phyloP scores from a whole-genome alignment of 2,329 filamentous ascomycete genomes.

The Beauveria sp. region DNA sequence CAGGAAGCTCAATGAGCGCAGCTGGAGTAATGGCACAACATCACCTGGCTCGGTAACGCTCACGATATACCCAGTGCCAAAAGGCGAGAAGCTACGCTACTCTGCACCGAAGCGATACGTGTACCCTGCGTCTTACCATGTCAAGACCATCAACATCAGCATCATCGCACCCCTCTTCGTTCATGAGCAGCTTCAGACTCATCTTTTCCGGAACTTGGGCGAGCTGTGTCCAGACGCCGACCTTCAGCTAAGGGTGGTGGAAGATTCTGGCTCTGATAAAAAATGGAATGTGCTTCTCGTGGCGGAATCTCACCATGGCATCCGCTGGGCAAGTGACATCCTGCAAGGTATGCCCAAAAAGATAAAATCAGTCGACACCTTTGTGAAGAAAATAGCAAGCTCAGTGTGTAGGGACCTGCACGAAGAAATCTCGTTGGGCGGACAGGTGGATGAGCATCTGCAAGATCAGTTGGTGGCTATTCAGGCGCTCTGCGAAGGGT shows the following conservation, averaged over 20 bases:
- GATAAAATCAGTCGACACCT: conserved; percentile 19
- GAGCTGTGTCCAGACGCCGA: conserved; percentile 35
- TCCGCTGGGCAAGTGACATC: conserved; percentile 43
- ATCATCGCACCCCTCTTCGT: conserved; percentile 41
- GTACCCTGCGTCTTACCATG: conserved; percentile 22
- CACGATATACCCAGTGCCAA: conserved; percentile 25
- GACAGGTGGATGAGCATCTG: conserved; percentile 47
- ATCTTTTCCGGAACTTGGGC: conserved; percentile 33
- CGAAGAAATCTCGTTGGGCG: conserved; percentile 37
- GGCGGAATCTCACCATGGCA: conserved; percentile 37
- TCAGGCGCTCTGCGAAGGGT: conserved; percentile 48
- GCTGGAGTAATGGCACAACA: conserved; percentile 42
- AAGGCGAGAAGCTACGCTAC: conserved; percentile 30
- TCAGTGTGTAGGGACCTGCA: conserved; percentile 39
- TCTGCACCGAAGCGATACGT: conserved; percentile 17
- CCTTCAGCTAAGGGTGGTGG: conserved; percentile 35
- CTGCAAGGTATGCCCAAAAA: conserved; percentile 36
- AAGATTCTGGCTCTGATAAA: conserved; percentile 45
- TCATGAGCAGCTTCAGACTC: conserved; percentile 32
- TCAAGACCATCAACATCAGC: conserved; percentile 42
- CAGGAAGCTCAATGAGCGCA: conserved; percentile 35
- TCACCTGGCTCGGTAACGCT: conserved; percentile 38
- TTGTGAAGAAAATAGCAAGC: conserved; percentile 34
- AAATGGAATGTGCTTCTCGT: conserved; percentile 51
- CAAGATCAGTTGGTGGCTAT: conserved; percentile 56